Base-by-base conservation (phyloP, 2,329 filamentous ascomycete species). In the Phaeosphaeria sp. region DNA sequence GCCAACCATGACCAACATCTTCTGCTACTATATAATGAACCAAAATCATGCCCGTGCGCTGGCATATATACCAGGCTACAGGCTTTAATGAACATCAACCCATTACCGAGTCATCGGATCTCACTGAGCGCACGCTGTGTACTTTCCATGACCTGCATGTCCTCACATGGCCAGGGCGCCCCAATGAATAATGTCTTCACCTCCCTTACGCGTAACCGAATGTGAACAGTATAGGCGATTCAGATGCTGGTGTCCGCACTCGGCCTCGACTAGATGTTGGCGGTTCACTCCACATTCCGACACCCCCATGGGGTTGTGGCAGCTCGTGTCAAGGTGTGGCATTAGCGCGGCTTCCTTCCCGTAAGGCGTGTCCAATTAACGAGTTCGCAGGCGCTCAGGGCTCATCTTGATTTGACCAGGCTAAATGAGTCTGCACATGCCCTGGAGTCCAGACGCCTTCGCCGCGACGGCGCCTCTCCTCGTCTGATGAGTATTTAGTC, bases 261-360 rank as follows among this genome's bases (percentile, higher is more conserved):
- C 11, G 54, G 53, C 11, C 40, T 45, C 47, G 49, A 43, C 18
- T 51, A 25, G n/a, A 13, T 18, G 39, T 52, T 45, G 49, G 55
- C 42, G 36, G 7, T 49, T 7, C 20, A 22, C 64, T 57, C 60
- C 64, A 63, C 60, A 63, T 59, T 60, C 64, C 61, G 60, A 63
- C 44, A 48, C 53, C 58, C 60, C 64, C 64, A 59, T 50, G 55
- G 55, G 55, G 54, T 36, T 36, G 30, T 22, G 36, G 30, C 25
- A 51, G 33, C 50, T 39, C 43, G 42, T 13, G 49, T 56, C 53
- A 55, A 55, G 53, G 50, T 43, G 25, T 33, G 36, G 20, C 17
- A 53, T 56, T 57, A 49, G 56, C 56, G 59, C 61, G 42, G 42
- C 42, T 44, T 44, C n/a, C 42, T 44, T 44, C 49, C 51, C 46